Conservation (phyloP, 2,329 filamentous ascomycete genomes). For the Colletotrichum gloeosporioides region DNA sequence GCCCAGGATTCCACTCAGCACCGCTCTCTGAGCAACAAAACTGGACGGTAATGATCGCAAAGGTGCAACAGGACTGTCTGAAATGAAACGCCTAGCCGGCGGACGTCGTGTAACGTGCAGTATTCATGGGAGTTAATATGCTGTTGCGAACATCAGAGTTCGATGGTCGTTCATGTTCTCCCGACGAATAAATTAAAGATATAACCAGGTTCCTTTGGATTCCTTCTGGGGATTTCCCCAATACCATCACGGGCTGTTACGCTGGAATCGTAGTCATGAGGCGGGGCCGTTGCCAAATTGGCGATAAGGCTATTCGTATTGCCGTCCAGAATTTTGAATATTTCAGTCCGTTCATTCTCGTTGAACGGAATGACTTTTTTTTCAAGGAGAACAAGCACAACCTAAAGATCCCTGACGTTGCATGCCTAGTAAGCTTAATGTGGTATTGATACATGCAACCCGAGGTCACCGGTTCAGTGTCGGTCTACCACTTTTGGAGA, state of each 20-base stretch:
- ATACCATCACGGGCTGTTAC: not conserved
- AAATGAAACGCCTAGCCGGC: not conserved
- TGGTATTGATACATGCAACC: not conserved
- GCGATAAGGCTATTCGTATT: not conserved
- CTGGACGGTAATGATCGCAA: not conserved
- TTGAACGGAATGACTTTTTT: not conserved
- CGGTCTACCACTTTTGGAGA: not conserved
- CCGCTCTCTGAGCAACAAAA: not conserved
- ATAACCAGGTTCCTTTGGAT: not conserved
- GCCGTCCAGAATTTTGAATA: not conserved
- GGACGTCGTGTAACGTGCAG: not conserved
- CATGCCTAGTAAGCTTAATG: not conserved
- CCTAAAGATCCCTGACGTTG: not conserved
- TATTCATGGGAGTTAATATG: not conserved
- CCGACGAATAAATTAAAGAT: not conserved
- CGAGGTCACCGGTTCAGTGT: not conserved
- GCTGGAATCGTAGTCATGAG: not conserved
- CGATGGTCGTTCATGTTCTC: not conserved
- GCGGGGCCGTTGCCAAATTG: not conserved
- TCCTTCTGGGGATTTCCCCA: not conserved
- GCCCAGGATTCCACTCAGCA: not conserved
- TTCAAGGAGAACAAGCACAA: not conserved
- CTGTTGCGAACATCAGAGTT: not conserved
- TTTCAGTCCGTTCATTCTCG: not conserved
- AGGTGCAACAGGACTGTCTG: not conserved